phyloP scores from a whole-genome alignment of 441 rosid species.

The Isatis lusitanica region DNA sequence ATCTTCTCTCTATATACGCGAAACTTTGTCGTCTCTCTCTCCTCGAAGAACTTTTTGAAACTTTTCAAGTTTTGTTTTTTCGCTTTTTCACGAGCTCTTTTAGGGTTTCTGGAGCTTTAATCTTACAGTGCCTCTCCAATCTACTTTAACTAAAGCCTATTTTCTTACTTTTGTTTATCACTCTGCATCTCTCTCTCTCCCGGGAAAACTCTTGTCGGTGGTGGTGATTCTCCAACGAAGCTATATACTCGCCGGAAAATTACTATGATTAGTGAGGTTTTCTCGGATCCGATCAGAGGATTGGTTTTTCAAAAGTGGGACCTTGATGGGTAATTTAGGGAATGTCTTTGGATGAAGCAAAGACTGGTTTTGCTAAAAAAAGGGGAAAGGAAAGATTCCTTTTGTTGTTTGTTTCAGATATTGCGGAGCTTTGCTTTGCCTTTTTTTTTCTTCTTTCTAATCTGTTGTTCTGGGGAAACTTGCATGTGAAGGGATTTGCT shows the following conservation, averaged over 20 bases:
- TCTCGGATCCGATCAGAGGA: slow-evolving; percentile 29
- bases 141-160: slow-evolving; percentile 33
- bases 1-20: slow-evolving; percentile 24
- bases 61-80: slow-evolving; percentile 35
- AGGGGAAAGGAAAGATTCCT: slow-evolving; percentile 22
- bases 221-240: slow-evolving; percentile 28
- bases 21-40: slow-evolving; percentile 36
- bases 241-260: slow-evolving; percentile 20
- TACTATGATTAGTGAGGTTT: neutral
- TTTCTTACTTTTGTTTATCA: slow-evolving; percentile 15
- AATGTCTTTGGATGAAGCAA: slow-evolving; percentile 40
- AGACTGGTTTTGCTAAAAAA: slow-evolving; percentile 19
- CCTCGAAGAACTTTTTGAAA: slow-evolving; percentile 33
- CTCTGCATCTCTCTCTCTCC: neutral
- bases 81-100: slow-evolving; percentile 30
- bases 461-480: slow-evolving; percentile 44
- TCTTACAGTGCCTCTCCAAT: slow-evolving; percentile 24
- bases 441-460: neutral
- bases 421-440: slow-evolving; percentile 34
- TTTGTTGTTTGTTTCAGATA: slow-evolving; percentile 32
- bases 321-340: slow-evolving; percentile 31
- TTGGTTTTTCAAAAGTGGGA: slow-evolving; percentile 9
- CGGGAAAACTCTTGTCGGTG: slow-evolving; percentile 22
- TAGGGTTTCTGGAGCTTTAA: slow-evolving; percentile 30
- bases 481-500: slow-evolving; percentile 64